phyloP scores from a whole-genome alignment of 495 filamentous ascomycete species.

The Penicillium argentinense region DNA sequence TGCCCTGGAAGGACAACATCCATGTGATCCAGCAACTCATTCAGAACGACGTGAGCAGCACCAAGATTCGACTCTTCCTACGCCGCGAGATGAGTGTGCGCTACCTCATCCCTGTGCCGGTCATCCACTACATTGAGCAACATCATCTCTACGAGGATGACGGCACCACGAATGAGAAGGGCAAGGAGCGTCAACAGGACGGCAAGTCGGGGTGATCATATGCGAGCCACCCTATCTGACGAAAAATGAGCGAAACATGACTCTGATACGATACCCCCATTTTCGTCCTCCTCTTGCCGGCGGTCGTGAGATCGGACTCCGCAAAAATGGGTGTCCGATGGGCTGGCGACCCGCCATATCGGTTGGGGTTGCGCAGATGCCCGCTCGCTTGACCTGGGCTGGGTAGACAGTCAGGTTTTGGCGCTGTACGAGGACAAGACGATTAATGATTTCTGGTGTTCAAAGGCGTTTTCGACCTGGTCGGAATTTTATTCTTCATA shows the following conservation, averaged over 20 bases:
- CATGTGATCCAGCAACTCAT: slow-evolving; percentile 86
- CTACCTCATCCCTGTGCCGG: slow-evolving; percentile 62
- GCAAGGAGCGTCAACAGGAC: slow-evolving; percentile 30
- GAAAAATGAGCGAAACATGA: slow-evolving; percentile 20
- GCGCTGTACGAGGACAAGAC: slow-evolving; percentile 10
- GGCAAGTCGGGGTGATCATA: slow-evolving; percentile 20
- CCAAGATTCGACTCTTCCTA: slow-evolving; percentile 83
- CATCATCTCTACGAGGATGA: slow-evolving; percentile 73
- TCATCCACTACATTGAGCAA: slow-evolving; percentile 78
- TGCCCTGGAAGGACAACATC: slow-evolving; percentile 76
- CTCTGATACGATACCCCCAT: slow-evolving; percentile 29
- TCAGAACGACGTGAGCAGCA: slow-evolving; percentile 85
- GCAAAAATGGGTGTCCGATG: not conserved
- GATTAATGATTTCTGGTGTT: slow-evolving; percentile 21
- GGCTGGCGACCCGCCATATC: not conserved
- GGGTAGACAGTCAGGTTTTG: not conserved
- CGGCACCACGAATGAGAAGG: slow-evolving; percentile 40
- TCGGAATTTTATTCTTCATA: slow-evolving; percentile 5
- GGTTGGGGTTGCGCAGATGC: not conserved
- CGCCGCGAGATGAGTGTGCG: slow-evolving; percentile 77
- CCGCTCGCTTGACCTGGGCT: not conserved
- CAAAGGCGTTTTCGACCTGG: slow-evolving; percentile 7
- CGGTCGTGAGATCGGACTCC: not conserved
- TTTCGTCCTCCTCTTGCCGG: slow-evolving; percentile 6
- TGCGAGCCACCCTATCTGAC: slow-evolving; percentile 5